phyloP scores from a whole-genome alignment of 164 flowering plant genomes.

The Berberis vulgaris region DNA sequence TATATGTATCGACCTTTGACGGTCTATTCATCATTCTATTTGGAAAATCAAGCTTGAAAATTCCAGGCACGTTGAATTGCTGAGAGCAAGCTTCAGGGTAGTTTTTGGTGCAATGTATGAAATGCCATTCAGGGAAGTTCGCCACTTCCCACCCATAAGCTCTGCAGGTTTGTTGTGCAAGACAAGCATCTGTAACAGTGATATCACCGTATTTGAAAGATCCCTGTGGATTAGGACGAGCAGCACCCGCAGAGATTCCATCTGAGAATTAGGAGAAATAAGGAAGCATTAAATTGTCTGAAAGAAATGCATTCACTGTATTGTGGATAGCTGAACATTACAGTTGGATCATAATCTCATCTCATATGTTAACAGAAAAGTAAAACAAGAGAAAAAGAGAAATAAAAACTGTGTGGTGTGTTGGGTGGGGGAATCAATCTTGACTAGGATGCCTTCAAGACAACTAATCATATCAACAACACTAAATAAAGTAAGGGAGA shows the following conservation, averaged over 20 bases:
- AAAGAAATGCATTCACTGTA: no score
- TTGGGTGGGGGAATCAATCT: no score
- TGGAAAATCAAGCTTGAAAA: constrained; percentile 85
- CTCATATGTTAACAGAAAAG: no score
- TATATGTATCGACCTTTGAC: constrained; percentile 70
- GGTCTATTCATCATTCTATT: constrained; percentile 69
- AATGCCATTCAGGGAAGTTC: constrained; percentile 73
- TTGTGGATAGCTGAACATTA: no score
- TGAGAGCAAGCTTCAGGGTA: constrained; percentile 78
- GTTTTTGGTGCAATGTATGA: constrained; percentile 75
- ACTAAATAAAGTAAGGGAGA: no score
- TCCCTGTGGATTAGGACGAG: constrained; percentile 97
- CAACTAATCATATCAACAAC: no score
- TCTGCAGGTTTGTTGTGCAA: constrained; percentile 65
- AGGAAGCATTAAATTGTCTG: no score
- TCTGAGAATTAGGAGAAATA: constrained; percentile 25
- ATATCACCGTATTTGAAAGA: constrained; percentile 86
- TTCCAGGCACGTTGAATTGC: constrained; percentile 64
- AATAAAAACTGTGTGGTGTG: no score
- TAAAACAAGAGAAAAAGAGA: no score
- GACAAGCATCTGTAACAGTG: constrained; percentile 75
- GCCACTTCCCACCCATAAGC: constrained; percentile 68
- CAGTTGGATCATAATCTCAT: no score
- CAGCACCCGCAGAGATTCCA: constrained; percentile 96
- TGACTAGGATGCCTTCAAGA: no score